Evolutionary conservation across 2,329 filamentous ascomycete genomes (phyloP), one percentile per base, ranked within the genome.

Genomic region (Dactylonectria estremocensis): DNA sequence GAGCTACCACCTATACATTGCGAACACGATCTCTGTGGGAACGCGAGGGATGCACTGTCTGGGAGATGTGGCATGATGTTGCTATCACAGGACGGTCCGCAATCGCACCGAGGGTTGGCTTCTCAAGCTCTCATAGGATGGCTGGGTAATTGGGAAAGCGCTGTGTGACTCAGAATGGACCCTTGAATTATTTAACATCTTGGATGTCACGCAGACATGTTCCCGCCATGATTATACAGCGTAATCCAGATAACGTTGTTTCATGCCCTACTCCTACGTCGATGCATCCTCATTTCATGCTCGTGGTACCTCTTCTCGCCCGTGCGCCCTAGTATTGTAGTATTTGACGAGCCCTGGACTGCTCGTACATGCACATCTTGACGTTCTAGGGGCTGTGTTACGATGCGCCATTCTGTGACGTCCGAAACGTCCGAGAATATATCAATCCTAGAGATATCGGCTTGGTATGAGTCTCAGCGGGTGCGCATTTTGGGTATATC

Each of bases 361-460:
- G 50, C 50, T 53, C 50, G 50, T 53, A 53, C 35, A 53, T 53
- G 50, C 50, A 35, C 20, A 20, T 31, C 35, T 53, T n/a, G 50
- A 18, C 31, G 31, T 9, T 31, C 5, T 53, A 13, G 31, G n/a
- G 50, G 50, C 28, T n/a, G 11, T 37, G 28, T 13, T n/a, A 33
- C 28, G n/a, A 35, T 6, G 11, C 28, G 14, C 10, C n/a, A 20
- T 22, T 4, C 5, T 53, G 28, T 35, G 50, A 28, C 20, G 50
- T 11, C 18, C 20, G 18, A 28, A 20, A 20, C 28, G n/a, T 33
- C 31, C 50, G 18, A 35, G 31, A 33, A 11, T 18, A 11, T 18
- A 8, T 22, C 50, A 13, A 18, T 35, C 18, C 28, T 35, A n/a
- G 28, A 53, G 31, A n/a, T 35, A 35, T 31, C n/a, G 16, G 33